Evolutionary conservation across 306 rosid genomes (phyloP).

Genomic region (Lathyrus oleraceus): DNA sequence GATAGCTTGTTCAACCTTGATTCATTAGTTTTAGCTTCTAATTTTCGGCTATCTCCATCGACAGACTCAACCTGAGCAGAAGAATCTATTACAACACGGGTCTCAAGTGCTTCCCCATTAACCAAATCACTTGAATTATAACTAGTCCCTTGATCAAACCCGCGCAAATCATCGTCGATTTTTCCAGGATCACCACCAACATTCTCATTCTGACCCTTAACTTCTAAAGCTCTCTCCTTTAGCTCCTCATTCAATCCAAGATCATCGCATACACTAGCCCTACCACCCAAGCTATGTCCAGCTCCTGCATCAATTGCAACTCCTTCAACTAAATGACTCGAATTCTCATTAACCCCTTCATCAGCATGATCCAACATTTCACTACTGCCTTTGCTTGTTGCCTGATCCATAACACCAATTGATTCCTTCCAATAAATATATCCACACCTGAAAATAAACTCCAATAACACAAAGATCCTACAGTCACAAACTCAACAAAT

Average conservation of each 20-base stretch:
- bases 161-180: conserved; percentile 32
- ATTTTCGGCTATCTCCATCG: conserved; percentile 36
- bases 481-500: conserved; percentile 12
- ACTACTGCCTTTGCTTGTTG: conserved; percentile 16
- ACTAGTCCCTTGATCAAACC: conserved; percentile 45
- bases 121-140: conserved; percentile 40
- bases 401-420: conserved; percentile 39
- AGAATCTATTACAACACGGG: conserved; percentile 46
- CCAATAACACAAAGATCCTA: background rate
- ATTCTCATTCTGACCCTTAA: conserved; percentile 22
- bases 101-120: conserved; percentile 42
- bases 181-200: conserved; percentile 2
- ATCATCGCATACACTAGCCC: conserved; percentile 29
- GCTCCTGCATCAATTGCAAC: conserved; percentile 41
- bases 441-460: conserved; percentile 33
- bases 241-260: conserved; percentile 39
- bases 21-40: conserved; percentile 41
- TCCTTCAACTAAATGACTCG: conserved; percentile 26
- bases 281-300: conserved; percentile 36
- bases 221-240: conserved; percentile 29
- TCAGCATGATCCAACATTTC: conserved; percentile 36
- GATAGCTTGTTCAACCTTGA: conserved; percentile 41
- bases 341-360: conserved; percentile 32
- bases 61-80: conserved; percentile 39
- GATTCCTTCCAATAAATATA: conserved; percentile 33